A percentile compares a stretch with the other conserved stretches of the same genome.
phyloP scores from a whole-genome alignment of 768 basidiomycete species.

The Suillus plorans region DNA sequence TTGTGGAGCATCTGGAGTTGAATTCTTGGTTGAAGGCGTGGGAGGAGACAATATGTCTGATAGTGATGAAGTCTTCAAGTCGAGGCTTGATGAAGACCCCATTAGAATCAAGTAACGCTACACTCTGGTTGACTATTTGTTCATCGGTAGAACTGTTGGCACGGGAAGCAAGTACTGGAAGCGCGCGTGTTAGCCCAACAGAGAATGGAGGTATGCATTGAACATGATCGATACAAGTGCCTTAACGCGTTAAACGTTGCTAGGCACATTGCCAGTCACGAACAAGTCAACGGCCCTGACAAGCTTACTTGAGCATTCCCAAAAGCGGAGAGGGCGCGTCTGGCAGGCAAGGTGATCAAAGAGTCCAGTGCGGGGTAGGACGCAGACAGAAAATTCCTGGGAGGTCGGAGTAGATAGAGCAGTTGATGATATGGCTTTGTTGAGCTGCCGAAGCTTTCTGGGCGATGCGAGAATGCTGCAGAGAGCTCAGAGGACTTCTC shows the following conservation, averaged over 20 bases:
- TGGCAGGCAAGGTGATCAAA: too few relatives aligned
- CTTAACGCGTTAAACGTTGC: background rate
- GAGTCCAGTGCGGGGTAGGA: too few relatives aligned
- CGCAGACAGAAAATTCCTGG: too few relatives aligned
- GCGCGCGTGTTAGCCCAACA: background rate
- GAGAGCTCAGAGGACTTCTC: too few relatives aligned
- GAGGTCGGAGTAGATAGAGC: too few relatives aligned
- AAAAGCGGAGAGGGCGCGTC: too few relatives aligned
- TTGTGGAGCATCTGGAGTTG: background rate
- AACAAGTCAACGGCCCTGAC: too few relatives aligned
- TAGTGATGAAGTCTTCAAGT: constrained; percentile 4
- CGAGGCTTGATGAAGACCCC: constrained; percentile 21
- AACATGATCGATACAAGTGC: background rate
- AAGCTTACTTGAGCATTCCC: too few relatives aligned
- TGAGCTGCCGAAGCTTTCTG: too few relatives aligned
- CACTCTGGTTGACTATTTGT: constrained; percentile 21
- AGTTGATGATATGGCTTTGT: too few relatives aligned
- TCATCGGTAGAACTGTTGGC: constrained; percentile 20
- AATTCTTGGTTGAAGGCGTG: background rate
- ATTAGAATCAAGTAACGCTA: constrained; percentile 23
- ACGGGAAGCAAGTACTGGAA: constrained; percentile 9
- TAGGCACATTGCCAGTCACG: too few relatives aligned
- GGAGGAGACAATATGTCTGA: background rate
- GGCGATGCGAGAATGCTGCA: too few relatives aligned
- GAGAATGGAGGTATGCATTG: background rate